Base-by-base conservation (phyloP, 1,284 basidiomycete genomes). In the Trichosporon sp. region DNA sequence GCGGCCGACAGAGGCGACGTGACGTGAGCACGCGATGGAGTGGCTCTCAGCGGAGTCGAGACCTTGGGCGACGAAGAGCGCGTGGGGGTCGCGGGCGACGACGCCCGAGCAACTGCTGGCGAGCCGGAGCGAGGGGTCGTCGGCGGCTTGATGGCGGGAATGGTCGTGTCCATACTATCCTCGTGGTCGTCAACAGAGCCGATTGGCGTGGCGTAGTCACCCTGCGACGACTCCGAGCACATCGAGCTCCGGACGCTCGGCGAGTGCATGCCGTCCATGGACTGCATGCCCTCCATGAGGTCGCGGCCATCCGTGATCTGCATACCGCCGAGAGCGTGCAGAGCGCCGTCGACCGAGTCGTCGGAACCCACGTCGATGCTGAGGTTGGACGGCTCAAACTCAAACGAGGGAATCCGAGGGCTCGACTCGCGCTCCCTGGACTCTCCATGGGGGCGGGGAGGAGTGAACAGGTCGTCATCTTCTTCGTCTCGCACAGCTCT, bases 401-500 rank as follows among this genome's bases (percentile, higher is more conserved):
- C 76, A 67, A 83, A 80, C 67, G 73, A 74, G 3, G 82, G 82
- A 60, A 83, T 75, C 1, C 77, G 77, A 1, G 81, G 80, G 51
- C 75, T 78, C 5, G 78, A 75, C 64, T 75, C 69, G 35, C 73
- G 66, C 2, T 62, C 60, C 56, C 56, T 1, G 29, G 13, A n/a
- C 56, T 60, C 56, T 11, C 29, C 27, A 21, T 60, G 56, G 13
- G 56, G 56, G 18, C 56, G 76, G 2, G 81, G 78, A 18, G 81
- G 81, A 2, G 81, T 83, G 65, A 80, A 71, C 2, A 80, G 78
- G 31, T 77, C 74, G 18, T 78, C 74, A 23, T 66, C 68, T 11
- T 69, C 67, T 29, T 67, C 65, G 42, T 67, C 65, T 60, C 56
- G 56, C 56, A 60, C 56, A 18, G 56, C 56, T 32, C 56, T 60